phyloP scores from a whole-genome alignment of 805 yeast species.

The Sugiyamaella americana region DNA sequence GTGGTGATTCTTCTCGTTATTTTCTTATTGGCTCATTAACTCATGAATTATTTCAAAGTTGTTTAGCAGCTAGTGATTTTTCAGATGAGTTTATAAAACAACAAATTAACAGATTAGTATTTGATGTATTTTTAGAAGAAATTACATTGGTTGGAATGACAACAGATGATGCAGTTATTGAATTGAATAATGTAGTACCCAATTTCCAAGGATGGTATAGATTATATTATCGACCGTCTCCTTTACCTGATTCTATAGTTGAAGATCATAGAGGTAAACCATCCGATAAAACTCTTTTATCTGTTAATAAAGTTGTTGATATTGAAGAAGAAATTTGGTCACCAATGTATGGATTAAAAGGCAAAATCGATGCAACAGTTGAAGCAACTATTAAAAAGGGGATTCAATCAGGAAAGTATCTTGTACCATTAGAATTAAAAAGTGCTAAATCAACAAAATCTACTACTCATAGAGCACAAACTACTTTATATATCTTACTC shows the following conservation, averaged over 20 bases:
- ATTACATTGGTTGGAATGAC: conserved; percentile 49
- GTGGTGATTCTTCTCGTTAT: conserved; percentile 56
- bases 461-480: conserved; percentile 76
- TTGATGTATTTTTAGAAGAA: conserved; percentile 31
- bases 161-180: conserved; percentile 46
- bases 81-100: conserved; percentile 35
- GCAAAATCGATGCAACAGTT: conserved; percentile 82
- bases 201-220: conserved; percentile 27
- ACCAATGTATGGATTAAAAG: conserved; percentile 82
- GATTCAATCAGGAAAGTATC: conserved; percentile 37
- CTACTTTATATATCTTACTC: conserved; percentile 71
- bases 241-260: conserved; percentile 18
- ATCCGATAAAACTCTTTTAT: conserved; percentile 36
- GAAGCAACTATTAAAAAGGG: conserved; percentile 44
- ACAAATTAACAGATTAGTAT: conserved; percentile 28
- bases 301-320: conserved; percentile 63
- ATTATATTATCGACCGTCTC: not conserved
- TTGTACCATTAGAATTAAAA: conserved; percentile 84
- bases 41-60: conserved; percentile 66
- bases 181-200: conserved; percentile 47
- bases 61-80: conserved; percentile 39
- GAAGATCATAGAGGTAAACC: not conserved
- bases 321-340: conserved; percentile 92
- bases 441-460: conserved; percentile 60
- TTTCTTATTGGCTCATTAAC: conserved; percentile 76